These are phyloP conservation scores for Pseudoturritis turrita DNA, from an alignment of 345 rosid species.

Conservation along the genomic window DNA sequence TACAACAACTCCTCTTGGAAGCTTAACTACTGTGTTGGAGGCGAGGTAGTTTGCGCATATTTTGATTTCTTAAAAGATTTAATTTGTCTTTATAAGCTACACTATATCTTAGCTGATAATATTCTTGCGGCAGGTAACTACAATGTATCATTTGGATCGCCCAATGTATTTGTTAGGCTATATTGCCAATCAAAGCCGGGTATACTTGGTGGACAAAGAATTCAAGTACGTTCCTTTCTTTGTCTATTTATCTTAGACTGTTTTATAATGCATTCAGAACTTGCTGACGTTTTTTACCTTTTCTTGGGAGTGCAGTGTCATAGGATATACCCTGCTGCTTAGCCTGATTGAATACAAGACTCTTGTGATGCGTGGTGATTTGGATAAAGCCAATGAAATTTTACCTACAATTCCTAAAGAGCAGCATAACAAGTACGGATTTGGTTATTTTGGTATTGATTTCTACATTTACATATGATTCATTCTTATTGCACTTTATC, in stretches of 20 bases:
- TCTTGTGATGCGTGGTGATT: constrained; percentile 92
- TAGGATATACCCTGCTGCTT: constrained; percentile 79
- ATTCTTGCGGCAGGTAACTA: constrained; percentile 58
- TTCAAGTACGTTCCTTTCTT: constrained; percentile 70
- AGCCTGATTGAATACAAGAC: constrained; percentile 94
- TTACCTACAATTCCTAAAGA: constrained; percentile 85
- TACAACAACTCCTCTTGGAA: constrained; percentile 97
- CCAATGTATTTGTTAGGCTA: constrained; percentile 99
- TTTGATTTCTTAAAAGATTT: neutral
- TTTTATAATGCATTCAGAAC: neutral
- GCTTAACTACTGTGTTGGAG: constrained; percentile 98
- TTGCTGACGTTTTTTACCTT: neutral
- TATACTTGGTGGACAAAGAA: constrained; percentile 94
- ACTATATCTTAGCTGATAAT: neutral
- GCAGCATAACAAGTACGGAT: constrained; percentile 81
- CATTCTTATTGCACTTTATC: neutral
- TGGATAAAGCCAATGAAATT: constrained; percentile 68
- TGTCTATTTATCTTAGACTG: constrained; percentile 1
- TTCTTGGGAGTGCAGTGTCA: constrained; percentile 45
- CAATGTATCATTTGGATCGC: constrained; percentile 98
- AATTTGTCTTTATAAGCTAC: neutral
- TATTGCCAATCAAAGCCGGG: constrained; percentile 96
- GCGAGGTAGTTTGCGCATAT: constrained; percentile 65
- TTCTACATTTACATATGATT: neutral
- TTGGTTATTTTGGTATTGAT: neutral